A percentile compares a stretch with the other conserved stretches of the same genome.
Evolutionary conservation across 2,329 filamentous ascomycete genomes (phyloP).

Genomic region (Calycina marina): DNA sequence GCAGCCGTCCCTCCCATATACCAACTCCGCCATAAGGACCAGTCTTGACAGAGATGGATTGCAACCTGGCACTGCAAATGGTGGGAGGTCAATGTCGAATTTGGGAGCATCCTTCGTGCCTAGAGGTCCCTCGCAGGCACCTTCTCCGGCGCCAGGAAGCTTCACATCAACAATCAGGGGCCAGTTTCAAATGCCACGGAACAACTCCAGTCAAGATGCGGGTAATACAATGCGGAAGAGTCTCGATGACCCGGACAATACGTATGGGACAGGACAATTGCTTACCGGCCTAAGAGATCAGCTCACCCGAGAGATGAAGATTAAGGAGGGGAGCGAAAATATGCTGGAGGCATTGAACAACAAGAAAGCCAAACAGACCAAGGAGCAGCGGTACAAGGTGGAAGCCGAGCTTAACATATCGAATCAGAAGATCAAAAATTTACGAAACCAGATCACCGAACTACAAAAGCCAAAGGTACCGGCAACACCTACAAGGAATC

Average conservation of each 20-base stretch:
- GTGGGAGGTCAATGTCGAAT: slow-evolving; percentile 33
- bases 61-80: slow-evolving; percentile 31
- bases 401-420: slow-evolving; percentile 85
- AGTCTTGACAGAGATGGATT: slow-evolving; percentile 44
- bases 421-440: slow-evolving; percentile 54
- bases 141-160: slow-evolving; percentile 61
- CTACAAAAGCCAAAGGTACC: slow-evolving; percentile 35
- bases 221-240: not conserved
- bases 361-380: slow-evolving; percentile 92
- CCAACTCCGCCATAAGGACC: slow-evolving; percentile 26
- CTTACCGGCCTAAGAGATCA: slow-evolving; percentile 66
- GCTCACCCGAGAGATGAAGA: slow-evolving; percentile 92
- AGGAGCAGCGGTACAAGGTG: slow-evolving; percentile 64
- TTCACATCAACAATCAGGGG: slow-evolving; percentile 81
- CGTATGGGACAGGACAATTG: slow-evolving; percentile 46
- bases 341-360: slow-evolving; percentile 86
- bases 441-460: slow-evolving; percentile 45
- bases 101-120: slow-evolving; percentile 48
- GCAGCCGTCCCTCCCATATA: slow-evolving; percentile 28
- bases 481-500: slow-evolving; percentile 32
- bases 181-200: slow-evolving; percentile 33
- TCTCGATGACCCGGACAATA: not conserved
- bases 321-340: slow-evolving; percentile 95
- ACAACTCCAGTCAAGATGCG: not conserved
- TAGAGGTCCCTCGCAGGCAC: slow-evolving; percentile 54